phyloP scores from a whole-genome alignment of 305 asterid genomes.

The Fraxinus xanthoxyloides region DNA sequence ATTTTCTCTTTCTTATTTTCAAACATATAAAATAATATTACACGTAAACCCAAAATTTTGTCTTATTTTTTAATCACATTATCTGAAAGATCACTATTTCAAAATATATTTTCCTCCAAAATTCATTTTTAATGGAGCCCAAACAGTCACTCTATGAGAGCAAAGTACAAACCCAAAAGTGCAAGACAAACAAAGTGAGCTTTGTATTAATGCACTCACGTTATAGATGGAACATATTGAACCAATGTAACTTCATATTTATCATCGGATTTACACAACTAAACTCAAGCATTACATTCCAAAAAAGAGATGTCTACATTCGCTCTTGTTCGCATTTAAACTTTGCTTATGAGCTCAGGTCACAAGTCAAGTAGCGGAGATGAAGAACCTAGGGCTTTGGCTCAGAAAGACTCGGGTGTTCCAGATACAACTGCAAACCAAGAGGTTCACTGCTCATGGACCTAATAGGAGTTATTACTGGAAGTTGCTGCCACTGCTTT shows the following conservation, averaged over 20 bases:
- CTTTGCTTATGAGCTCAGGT: background rate
- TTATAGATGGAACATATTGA: background rate
- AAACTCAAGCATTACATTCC: background rate
- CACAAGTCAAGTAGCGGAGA: background rate
- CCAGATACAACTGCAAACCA: conserved; percentile 76
- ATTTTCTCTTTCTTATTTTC: no score
- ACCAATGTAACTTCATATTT: no score
- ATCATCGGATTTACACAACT: background rate
- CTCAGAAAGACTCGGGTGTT: conserved; percentile 60
- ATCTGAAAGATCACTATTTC: no score
- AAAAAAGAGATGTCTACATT: background rate
- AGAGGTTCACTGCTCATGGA: conserved; percentile 89
- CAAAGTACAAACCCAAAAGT: background rate
- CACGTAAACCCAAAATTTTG: no score
- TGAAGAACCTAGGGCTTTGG: conserved; percentile 29
- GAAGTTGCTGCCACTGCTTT: conserved; percentile 85
- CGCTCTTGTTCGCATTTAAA: background rate
- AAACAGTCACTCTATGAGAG: background rate
- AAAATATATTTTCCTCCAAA: background rate
- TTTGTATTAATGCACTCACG: background rate
- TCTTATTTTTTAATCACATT: no score
- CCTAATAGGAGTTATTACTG: conserved; percentile 72
- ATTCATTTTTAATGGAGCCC: no score
- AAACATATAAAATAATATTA: no score
- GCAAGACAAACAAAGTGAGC: background rate